Base-by-base conservation (phyloP, 805 yeast species). In the Deakozyma indianensis region DNA sequence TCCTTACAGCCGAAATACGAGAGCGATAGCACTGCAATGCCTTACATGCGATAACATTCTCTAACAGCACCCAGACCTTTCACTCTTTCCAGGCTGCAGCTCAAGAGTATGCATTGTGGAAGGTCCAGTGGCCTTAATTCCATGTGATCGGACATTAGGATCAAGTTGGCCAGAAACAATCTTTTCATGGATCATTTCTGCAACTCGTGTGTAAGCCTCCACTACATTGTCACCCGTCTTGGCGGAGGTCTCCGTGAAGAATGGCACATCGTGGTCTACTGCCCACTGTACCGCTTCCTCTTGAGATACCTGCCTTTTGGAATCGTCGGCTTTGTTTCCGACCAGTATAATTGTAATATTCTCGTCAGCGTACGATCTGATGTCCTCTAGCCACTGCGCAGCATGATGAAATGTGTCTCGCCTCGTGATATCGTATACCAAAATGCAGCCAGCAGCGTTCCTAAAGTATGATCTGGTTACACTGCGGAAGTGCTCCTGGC, bases 351-450 rank as follows among this genome's bases (percentile, higher is more conserved):
- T 81, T 41, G 83, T 75, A 43, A 86, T 74, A 40, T 78, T 76
- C 29, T 53, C 68, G 49, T 75, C 71, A 20, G 80, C 78, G 73
- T 84, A 82, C 54, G 69, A 48, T 75, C 74, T 67, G 51, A 86
- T 82, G 61, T 86, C 95, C 29, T 67, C 56, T 52, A 80, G 75
- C 96, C 96, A 86, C 54, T 74, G 78, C 22, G 63, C 54, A 57
- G 53, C 64, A 41, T 60, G 50, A 23, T 52, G 51, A 47, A 61
- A 62, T 5, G 66, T 61, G 41, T 60, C 57, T 20, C 57, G 43
- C 14, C 66, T 51, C 2, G 65, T 58, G 23, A 61, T 62, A 43
- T 61, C 65, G 50, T 61, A 61, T n/a, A 61, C 65, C 20, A 61
- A 46, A 9, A 61, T 46, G 47, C 65, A 61, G 7, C 65, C 65